A percentile compares a stretch with the other conserved stretches of the same genome.
Conservation (phyloP, 345 rosid species). For the Carallia pectinifolia region DNA sequence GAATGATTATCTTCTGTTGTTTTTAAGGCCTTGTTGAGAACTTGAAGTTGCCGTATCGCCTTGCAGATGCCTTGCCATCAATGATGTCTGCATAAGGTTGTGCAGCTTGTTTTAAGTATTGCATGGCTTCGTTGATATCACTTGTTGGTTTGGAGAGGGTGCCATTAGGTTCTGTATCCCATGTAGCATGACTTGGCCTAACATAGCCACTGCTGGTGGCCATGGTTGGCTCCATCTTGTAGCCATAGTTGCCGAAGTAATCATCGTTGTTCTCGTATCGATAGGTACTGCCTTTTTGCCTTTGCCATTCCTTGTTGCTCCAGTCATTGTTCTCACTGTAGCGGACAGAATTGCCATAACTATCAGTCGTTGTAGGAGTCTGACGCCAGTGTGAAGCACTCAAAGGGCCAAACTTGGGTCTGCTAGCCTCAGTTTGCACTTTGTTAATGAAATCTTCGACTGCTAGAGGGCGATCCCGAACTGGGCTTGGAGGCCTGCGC, state of each 20-base stretch:
- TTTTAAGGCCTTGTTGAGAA: neutral
- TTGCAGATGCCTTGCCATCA: slow-evolving; percentile 33
- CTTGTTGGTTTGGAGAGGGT: slow-evolving; percentile 32
- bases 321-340: slow-evolving; percentile 16
- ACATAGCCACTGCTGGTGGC: slow-evolving; percentile 20
- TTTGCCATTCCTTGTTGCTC: slow-evolving; percentile 19
- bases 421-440: slow-evolving; percentile 33
- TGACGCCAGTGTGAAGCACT: slow-evolving; percentile 23
- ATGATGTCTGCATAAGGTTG: slow-evolving; percentile 13
- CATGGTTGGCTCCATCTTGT: slow-evolving; percentile 15
- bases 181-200: slow-evolving; percentile 24
- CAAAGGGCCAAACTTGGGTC: slow-evolving; percentile 26
- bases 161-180: slow-evolving; percentile 20
- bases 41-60: slow-evolving; percentile 26
- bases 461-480: slow-evolving; percentile 12
- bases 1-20: slow-evolving; percentile 5
- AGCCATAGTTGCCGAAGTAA: slow-evolving; percentile 9
- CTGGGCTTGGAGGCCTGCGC: slow-evolving; percentile 23
- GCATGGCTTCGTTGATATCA: slow-evolving; percentile 21
- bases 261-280: slow-evolving; percentile 18
- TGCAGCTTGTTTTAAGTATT: slow-evolving; percentile 21
- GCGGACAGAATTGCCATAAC: slow-evolving; percentile 1
- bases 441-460: slow-evolving; percentile 34
- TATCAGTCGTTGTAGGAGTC: slow-evolving; percentile 20
- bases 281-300: slow-evolving; percentile 8